Evolutionary conservation across 192 early-diverging fungal genomes (phyloP).

Genomic region (Piromyces sp.): DNA sequence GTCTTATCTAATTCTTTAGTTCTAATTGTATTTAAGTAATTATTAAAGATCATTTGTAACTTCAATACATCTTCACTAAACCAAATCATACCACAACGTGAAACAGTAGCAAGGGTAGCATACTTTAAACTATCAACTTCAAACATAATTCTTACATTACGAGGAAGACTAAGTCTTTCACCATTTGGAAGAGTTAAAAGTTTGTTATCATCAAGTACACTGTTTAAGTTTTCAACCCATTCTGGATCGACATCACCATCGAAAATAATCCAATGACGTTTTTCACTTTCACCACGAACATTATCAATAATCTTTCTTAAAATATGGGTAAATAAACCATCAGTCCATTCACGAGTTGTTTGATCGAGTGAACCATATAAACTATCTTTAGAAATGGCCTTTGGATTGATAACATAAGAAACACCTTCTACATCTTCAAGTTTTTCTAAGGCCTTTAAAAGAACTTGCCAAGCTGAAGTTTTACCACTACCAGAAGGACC

Average conservation of each 20-base stretch:
- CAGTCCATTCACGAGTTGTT: conserved; percentile 98
- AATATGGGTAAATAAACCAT: conserved; percentile 94
- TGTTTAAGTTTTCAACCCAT: conserved; percentile 98
- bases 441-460: conserved; percentile 73
- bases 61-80: conserved; percentile 82
- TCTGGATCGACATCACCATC: conserved; percentile 99
- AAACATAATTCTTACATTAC: conserved; percentile 96
- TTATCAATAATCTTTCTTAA: conserved; percentile 96
- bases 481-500: conserved; percentile 96
- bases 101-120: conserved; percentile 93
- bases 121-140: conserved; percentile 97
- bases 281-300: conserved; percentile 80
- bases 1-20: conserved; percentile 57
- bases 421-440: conserved; percentile 82
- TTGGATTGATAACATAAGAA: conserved; percentile 91
- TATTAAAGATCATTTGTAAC: conserved; percentile 53
- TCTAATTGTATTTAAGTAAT: conserved; percentile 69
- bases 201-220: conserved; percentile 94
- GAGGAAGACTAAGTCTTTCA: conserved; percentile 83
- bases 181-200: conserved; percentile 95
- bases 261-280: conserved; percentile 98
- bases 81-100: conserved; percentile 99
- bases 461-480: conserved; percentile 77
- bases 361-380: conserved; percentile 90
- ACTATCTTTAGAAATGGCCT: conserved; percentile 90